Evolutionary conservation across 352 stramenopile species (phyloP).

Genomic region (Phytopythium oedochilum): DNA sequence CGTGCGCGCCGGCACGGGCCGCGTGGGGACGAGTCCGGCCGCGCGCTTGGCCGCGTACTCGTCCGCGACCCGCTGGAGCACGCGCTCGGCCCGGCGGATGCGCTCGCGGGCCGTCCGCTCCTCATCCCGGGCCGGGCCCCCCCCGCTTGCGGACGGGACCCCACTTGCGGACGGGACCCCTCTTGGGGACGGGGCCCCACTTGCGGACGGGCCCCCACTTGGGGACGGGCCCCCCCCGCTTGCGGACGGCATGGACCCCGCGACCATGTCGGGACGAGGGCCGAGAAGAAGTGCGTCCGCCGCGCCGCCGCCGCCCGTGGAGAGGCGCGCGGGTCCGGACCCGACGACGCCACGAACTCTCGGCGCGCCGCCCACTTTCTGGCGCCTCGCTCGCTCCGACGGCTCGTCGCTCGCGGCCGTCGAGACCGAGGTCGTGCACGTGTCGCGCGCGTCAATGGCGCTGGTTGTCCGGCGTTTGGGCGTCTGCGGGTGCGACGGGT

Average conservation of each 20-base stretch:
- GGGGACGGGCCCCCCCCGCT: background rate
- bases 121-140: too few species aligned
- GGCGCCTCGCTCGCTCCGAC: background rate
- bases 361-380: background rate
- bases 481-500: too few species aligned
- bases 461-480: too few species aligned
- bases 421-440: background rate
- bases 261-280: background rate
- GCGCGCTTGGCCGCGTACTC: slow-evolving; percentile 79
- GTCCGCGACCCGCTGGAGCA: slow-evolving; percentile 70
- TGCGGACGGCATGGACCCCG: background rate
- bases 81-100: slow-evolving; percentile 56
- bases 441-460: background rate
- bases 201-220: background rate
- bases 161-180: too few species aligned
- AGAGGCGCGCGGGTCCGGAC: too few species aligned
- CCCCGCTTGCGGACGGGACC: too few species aligned
- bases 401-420: slow-evolving; percentile 1
- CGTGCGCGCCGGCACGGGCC: slow-evolving; percentile 63
- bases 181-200: background rate
- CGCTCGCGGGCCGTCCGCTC: slow-evolving; percentile 25
- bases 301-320: too few species aligned
- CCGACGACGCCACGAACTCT: background rate
- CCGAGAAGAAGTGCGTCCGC: background rate
- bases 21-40: slow-evolving; percentile 62